Conservation (phyloP, 345 rosid genomes). For the Rhodomyrtus tomentosa region DNA sequence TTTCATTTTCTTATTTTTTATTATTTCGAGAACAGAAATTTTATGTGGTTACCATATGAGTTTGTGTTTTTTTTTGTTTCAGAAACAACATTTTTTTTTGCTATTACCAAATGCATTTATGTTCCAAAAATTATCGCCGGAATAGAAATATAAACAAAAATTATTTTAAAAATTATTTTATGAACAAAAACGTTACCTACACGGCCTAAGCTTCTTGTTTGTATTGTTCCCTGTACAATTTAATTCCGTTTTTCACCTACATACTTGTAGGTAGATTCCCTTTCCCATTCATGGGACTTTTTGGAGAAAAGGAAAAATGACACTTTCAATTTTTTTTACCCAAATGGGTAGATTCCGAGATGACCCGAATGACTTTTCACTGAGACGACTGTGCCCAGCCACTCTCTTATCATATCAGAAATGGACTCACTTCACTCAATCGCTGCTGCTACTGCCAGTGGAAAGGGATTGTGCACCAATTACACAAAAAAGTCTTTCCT, state of each 20-base stretch:
- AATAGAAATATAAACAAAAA: too few relatives aligned
- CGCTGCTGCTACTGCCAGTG: neutral
- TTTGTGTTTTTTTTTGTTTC: too few relatives aligned
- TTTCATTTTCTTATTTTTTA: too few relatives aligned
- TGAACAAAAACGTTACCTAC: too few relatives aligned
- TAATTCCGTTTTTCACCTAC: neutral
- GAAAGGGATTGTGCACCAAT: neutral
- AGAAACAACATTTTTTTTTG: too few relatives aligned
- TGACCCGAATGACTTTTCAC: neutral
- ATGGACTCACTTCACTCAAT: neutral
- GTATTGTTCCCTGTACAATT: neutral
- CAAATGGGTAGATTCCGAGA: neutral
- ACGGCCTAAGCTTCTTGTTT: neutral
- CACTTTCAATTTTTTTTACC: neutral
- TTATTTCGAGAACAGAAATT: too few relatives aligned
- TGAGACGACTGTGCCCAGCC: neutral
- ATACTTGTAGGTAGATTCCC: neutral
- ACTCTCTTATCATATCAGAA: neutral
- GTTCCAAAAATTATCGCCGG: too few relatives aligned
- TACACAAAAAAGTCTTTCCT: neutral
- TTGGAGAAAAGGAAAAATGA: neutral
- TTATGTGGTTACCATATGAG: too few relatives aligned
- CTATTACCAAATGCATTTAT: too few relatives aligned
- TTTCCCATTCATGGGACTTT: neutral
- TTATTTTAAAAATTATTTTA: too few relatives aligned